These are phyloP conservation scores for Lumnitzera racemosa DNA, from an alignment of 345 rosid genomes.

Conservation along the genomic window DNA sequence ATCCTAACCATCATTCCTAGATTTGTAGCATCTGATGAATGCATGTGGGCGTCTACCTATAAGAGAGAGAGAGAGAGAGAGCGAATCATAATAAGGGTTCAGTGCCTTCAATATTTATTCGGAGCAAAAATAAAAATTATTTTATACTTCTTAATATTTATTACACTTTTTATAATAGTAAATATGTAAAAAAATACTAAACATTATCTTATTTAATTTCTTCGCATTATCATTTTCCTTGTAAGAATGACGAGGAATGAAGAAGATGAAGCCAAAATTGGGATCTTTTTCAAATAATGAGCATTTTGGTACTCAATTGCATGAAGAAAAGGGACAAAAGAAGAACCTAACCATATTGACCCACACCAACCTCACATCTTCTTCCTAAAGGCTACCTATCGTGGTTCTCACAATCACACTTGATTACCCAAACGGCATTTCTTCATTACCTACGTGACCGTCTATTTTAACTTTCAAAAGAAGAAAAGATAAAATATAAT, in stretches of 20 bases:
- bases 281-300: slow-evolving; percentile 22
- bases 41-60: too few species aligned
- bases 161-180: too few species aligned
- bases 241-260: slow-evolving; percentile 4
- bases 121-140: too few species aligned
- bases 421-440: slow-evolving; percentile 7
- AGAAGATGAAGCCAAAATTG: slow-evolving; percentile 19
- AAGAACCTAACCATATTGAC: slow-evolving; percentile 39
- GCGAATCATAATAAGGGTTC: too few species aligned
- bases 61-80: too few species aligned
- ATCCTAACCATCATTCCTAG: too few species aligned
- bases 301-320: slow-evolving; percentile 40
- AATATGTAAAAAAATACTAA: too few species aligned
- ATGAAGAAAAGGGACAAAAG: slow-evolving; percentile 17
- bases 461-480: neutral
- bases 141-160: too few species aligned
- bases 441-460: neutral
- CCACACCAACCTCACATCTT: neutral
- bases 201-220: too few species aligned
- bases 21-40: too few species aligned
- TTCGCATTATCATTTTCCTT: too few species aligned
- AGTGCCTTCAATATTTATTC: too few species aligned
- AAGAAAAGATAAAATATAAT: neutral
- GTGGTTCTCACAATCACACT: slow-evolving; percentile 4
- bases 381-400: neutral